phyloP scores from a whole-genome alignment of 2,329 filamentous ascomycete species.

The Exutisphaerella laricina region DNA sequence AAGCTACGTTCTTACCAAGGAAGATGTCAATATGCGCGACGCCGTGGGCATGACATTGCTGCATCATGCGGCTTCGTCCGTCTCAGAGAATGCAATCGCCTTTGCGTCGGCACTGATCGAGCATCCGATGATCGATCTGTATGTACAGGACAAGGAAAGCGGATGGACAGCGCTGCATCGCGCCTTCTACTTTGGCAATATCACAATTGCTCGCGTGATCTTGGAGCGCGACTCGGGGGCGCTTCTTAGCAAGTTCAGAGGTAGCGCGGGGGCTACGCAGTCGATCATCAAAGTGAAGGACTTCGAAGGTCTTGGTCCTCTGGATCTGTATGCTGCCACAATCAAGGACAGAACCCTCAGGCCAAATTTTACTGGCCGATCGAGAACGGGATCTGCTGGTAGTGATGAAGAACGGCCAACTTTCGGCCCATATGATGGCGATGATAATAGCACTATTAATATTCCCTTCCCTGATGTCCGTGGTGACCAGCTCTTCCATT shows the following conservation, averaged over 20 bases:
- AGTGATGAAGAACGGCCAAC: conserved; percentile 44
- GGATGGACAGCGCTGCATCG: conserved; percentile 95
- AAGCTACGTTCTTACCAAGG: conserved; percentile 47
- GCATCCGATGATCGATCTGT: conserved; percentile 77
- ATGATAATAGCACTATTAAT: conserved; percentile 11
- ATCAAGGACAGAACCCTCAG: conserved; percentile 69
- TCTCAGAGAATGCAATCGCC: conserved; percentile 58
- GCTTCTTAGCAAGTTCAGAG: conserved; percentile 55
- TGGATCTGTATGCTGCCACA: conserved; percentile 85
- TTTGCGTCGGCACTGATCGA: conserved; percentile 78
- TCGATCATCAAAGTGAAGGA: conserved; percentile 93
- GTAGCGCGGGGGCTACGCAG: conserved; percentile 57
- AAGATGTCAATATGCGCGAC: conserved; percentile 82
- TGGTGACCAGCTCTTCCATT: conserved; percentile 85
- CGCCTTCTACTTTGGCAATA: conserved; percentile 83
- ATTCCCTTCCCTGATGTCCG: conserved; percentile 37
- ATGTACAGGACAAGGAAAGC: conserved; percentile 81
- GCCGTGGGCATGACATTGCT: conserved; percentile 74
- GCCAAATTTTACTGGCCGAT: conserved; percentile 34
- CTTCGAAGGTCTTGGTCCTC: conserved; percentile 86
- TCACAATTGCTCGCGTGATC: conserved; percentile 75
- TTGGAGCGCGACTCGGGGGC: conserved; percentile 71
- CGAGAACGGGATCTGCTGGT: conserved; percentile 30
- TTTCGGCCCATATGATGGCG: conserved; percentile 51
- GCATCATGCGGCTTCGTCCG: conserved; percentile 75